A percentile compares a stretch with the other conserved stretches of the same genome.
Evolutionary conservation across 2,329 filamentous ascomycete genomes (phyloP).

Genomic region (Xylaria sp.): DNA sequence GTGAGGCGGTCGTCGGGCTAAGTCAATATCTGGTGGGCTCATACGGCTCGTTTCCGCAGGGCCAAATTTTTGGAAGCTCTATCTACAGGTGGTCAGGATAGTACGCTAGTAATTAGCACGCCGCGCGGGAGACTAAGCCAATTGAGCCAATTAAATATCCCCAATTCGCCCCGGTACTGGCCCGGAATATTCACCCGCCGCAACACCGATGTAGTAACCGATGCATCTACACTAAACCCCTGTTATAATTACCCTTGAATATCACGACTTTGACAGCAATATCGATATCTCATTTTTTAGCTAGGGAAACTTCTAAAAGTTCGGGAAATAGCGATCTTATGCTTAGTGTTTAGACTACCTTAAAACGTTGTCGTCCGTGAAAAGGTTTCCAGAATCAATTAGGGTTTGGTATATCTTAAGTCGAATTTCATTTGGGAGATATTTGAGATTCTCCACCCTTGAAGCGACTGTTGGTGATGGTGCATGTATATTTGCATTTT

Average conservation of each 20-base stretch:
- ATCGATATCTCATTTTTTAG: not conserved
- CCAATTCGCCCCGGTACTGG: not conserved
- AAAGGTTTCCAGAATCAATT: not conserved
- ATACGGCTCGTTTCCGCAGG: constrained; percentile 18
- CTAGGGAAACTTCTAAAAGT: not conserved
- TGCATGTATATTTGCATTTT: not conserved
- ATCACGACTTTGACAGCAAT: not conserved
- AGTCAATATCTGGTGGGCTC: constrained; percentile 5
- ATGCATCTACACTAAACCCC: not conserved
- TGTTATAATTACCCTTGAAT: not conserved
- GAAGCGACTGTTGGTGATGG: not conserved
- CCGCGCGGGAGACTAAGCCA: not conserved
- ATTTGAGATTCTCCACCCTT: not conserved
- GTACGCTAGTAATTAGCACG: constrained; percentile 5
- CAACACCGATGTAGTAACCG: no score
- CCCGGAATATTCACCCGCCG: constrained; percentile 34
- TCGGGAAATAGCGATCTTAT: not conserved
- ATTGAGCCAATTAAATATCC: constrained; percentile 22
- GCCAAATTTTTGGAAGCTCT: constrained; percentile 38
- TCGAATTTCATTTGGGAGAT: not conserved
- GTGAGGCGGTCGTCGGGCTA: constrained; percentile 1
- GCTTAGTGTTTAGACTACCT: not conserved
- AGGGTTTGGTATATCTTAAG: not conserved
- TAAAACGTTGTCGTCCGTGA: not conserved
- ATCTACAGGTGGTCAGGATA: constrained; percentile 2